Evolutionary conservation across 768 basidiomycete species (phyloP).

Genomic region (Psilocybe subaeruginosa): DNA sequence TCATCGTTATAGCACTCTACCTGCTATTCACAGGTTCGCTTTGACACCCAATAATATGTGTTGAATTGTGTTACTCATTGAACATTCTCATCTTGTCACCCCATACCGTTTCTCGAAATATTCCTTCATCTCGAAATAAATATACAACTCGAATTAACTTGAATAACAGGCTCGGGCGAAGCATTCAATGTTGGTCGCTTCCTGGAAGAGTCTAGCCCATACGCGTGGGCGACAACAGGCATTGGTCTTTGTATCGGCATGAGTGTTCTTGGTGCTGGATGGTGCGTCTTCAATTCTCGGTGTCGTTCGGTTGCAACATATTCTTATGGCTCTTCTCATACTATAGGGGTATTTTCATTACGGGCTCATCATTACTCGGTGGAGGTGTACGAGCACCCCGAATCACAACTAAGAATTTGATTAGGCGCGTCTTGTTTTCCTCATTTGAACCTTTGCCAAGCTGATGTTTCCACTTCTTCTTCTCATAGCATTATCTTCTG

Average conservation of each 20-base stretch:
- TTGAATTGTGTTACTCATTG: background rate
- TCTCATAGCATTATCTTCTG: conserved; percentile 91
- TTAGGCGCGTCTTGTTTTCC: conserved; percentile 60
- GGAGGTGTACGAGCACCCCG: conserved; percentile 93
- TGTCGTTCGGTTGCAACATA: background rate
- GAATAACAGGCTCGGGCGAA: conserved; percentile 72
- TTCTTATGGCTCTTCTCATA: conserved; percentile 5
- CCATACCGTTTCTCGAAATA: background rate
- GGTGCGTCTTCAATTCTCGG: conserved; percentile 53
- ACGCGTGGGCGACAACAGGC: conserved; percentile 89
- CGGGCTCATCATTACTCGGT: conserved; percentile 94
- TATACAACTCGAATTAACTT: background rate
- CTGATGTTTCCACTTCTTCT: background rate
- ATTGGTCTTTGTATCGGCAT: conserved; percentile 93
- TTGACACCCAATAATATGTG: background rate
- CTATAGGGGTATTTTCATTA: conserved; percentile 94
- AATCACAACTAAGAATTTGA: conserved; percentile 96
- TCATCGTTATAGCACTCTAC: conserved; percentile 76
- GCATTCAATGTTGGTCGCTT: conserved; percentile 94
- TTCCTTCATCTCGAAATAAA: background rate
- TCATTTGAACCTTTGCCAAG: background rate
- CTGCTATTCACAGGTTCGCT: conserved; percentile 85
- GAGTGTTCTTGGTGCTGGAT: conserved; percentile 93
- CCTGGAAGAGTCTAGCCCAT: conserved; percentile 93
- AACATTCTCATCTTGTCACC: background rate